These are phyloP conservation scores for Cochlearia excelsa DNA, from an alignment of 345 rosid genomes.

Conservation along the genomic window DNA sequence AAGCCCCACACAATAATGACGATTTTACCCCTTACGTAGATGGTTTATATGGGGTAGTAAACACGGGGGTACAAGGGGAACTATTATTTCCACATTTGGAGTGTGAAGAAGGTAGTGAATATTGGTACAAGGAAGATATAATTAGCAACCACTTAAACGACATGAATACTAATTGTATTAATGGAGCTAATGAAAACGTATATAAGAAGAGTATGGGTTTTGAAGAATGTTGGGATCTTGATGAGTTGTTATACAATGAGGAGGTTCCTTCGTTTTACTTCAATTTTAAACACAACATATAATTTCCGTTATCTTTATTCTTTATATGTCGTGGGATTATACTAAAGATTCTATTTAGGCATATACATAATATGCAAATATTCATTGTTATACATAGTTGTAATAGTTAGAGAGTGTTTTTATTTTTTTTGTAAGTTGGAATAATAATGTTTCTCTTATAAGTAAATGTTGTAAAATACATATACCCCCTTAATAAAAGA, in stretches of 20 bases:
- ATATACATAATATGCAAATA: slow-evolving; percentile 32
- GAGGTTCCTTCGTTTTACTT: slow-evolving; percentile 53
- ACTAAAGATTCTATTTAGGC: too few relatives aligned
- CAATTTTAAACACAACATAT: slow-evolving; percentile 44
- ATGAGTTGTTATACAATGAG: slow-evolving; percentile 69
- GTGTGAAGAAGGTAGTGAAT: slow-evolving; percentile 24
- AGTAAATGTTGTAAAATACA: too few relatives aligned
- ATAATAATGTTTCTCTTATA: too few relatives aligned
- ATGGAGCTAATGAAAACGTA: too few relatives aligned
- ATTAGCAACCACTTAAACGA: slow-evolving; percentile 19
- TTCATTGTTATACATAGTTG: neutral
- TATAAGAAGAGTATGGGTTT: slow-evolving; percentile 30
- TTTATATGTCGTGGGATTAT: neutral
- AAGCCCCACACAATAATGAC: slow-evolving; percentile 16
- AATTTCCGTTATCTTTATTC: neutral
- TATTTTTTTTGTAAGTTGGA: too few relatives aligned
- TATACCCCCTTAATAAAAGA: too few relatives aligned
- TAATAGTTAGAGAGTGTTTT: too few relatives aligned
- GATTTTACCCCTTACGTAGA: slow-evolving; percentile 32
- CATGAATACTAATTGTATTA: slow-evolving; percentile 2
- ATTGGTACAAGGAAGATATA: slow-evolving; percentile 30
- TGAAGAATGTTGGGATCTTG: slow-evolving; percentile 72
- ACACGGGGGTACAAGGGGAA: neutral
- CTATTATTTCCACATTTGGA: slow-evolving; percentile 45
- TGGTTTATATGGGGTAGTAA: slow-evolving; percentile 42